These are phyloP conservation scores for Noccaea bulbosa DNA, from an alignment of 345 rosid species.

Conservation along the genomic window DNA sequence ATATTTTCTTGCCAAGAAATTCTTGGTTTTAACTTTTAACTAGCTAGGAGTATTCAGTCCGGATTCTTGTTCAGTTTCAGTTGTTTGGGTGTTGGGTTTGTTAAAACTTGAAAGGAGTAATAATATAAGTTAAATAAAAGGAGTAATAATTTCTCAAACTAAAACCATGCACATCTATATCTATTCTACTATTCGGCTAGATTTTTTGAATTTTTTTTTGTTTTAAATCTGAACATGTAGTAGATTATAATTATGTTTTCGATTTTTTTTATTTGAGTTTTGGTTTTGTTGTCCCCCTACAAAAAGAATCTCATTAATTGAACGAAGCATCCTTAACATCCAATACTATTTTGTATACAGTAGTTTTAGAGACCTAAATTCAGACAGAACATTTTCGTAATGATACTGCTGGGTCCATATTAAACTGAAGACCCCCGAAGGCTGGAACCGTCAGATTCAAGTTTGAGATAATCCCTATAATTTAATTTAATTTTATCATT, in stretches of 20 bases:
- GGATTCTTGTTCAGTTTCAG: background rate
- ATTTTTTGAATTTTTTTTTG: too few relatives aligned
- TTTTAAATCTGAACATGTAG: too few relatives aligned
- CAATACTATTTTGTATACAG: slow-evolving; percentile 12
- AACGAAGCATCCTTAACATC: slow-evolving; percentile 13
- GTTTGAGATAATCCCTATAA: too few relatives aligned
- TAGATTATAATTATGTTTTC: background rate
- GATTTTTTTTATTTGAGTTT: background rate
- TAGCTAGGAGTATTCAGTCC: too few relatives aligned
- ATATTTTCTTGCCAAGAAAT: background rate
- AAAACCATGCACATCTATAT: background rate
- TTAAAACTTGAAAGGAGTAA: background rate
- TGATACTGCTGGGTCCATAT: slow-evolving; percentile 12
- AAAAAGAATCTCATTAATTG: slow-evolving; percentile 19
- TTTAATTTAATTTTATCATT: too few relatives aligned
- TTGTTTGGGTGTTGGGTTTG: background rate
- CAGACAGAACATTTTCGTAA: slow-evolving; percentile 17
- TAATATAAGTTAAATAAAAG: too few relatives aligned
- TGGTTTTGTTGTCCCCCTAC: slow-evolving; percentile 5
- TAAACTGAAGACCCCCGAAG: slow-evolving; percentile 1
- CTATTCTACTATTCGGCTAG: too few relatives aligned
- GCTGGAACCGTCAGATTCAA: slow-evolving; percentile 13
- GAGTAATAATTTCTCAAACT: background rate
- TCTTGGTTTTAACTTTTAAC: too few relatives aligned
- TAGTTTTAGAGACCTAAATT: slow-evolving; percentile 19